Percentiles rank a stretch among this genome's conserved stretches.
These are phyloP conservation scores for Eutypa lata DNA, from an alignment of 2,329 filamentous ascomycete species.

Conservation along the genomic window DNA sequence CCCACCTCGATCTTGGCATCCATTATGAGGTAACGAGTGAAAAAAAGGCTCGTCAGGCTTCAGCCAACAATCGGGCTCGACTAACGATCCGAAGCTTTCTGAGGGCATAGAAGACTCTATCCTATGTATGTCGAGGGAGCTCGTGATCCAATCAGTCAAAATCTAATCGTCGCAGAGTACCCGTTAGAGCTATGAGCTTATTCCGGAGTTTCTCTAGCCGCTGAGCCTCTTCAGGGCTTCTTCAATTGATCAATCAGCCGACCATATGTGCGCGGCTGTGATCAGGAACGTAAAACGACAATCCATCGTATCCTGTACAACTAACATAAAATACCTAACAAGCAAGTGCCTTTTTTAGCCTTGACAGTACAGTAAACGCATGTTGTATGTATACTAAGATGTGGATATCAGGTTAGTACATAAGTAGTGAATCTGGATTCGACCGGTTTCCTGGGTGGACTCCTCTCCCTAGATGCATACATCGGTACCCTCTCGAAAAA, in stretches of 20 bases:
- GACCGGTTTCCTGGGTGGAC: neutral
- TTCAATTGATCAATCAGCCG: neutral
- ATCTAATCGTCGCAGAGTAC: neutral
- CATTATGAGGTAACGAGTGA: neutral
- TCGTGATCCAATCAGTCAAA: neutral
- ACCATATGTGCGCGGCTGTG: neutral
- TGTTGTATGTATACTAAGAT: neutral
- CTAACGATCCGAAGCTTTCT: neutral
- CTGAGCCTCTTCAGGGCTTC: neutral
- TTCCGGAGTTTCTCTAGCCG: neutral
- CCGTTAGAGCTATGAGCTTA: neutral
- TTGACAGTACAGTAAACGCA: neutral
- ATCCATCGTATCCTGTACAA: neutral
- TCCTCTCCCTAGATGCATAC: neutral
- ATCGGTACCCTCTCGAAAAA: neutral
- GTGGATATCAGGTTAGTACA: neutral
- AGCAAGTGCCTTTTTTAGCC: neutral
- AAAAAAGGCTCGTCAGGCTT: neutral
- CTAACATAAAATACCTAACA: neutral
- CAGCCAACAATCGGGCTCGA: neutral
- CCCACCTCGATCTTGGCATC: neutral
- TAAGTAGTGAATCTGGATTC: neutral
- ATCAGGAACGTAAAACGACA: neutral
- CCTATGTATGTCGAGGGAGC: neutral
- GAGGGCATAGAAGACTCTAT: neutral